A percentile compares a stretch with the other conserved stretches of the same genome.
phyloP scores from a whole-genome alignment of 768 basidiomycete genomes.

The Tylopilus sp. region DNA sequence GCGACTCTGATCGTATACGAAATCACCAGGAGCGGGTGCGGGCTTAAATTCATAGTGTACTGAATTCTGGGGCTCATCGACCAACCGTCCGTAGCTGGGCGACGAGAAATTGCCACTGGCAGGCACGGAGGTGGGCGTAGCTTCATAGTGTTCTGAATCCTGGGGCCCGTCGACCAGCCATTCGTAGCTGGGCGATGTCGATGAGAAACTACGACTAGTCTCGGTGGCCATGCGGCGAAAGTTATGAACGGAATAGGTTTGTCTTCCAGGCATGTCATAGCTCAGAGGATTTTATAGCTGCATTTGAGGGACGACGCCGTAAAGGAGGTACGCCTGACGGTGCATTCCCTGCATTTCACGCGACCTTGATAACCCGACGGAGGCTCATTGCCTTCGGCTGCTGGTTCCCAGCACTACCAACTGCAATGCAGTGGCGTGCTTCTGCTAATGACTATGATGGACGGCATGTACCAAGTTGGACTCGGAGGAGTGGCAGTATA shows the following conservation, averaged over 20 bases:
- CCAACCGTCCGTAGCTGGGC: background rate
- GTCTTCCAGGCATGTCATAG: background rate
- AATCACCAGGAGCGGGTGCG: background rate
- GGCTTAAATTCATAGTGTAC: no score
- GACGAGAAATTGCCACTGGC: background rate
- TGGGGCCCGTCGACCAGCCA: background rate
- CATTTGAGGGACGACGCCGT: background rate
- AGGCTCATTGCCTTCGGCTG: background rate
- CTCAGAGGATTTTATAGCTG: background rate
- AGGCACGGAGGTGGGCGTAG: no score
- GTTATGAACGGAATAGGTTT: background rate
- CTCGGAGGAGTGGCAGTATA: no score
- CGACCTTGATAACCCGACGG: no score
- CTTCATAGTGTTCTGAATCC: no score
- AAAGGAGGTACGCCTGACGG: no score
- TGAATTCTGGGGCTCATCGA: no score
- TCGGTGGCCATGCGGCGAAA: no score
- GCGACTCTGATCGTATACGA: constrained; percentile 8
- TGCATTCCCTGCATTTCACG: no score
- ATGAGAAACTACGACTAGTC: no score
- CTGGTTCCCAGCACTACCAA: background rate
- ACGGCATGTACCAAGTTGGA: no score
- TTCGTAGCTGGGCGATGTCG: background rate
- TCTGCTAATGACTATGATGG: background rate
- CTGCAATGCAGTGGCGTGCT: background rate